Percentiles rank a stretch among this genome's conserved stretches.
phyloP scores from a whole-genome alignment of 768 basidiomycete genomes.

The Auricularia sp. region DNA sequence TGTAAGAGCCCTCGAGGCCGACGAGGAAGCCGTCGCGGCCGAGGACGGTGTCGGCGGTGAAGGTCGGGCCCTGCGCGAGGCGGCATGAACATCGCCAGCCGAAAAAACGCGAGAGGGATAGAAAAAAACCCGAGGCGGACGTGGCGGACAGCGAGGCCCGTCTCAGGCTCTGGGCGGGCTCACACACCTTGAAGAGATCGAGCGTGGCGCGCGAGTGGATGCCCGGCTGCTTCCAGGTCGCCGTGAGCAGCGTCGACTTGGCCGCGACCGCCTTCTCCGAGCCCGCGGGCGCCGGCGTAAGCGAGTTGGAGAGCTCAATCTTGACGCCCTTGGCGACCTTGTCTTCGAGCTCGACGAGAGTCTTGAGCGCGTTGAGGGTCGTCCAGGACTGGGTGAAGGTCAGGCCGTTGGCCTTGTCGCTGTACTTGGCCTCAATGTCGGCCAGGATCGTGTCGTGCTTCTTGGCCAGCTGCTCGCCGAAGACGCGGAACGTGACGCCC shows the following conservation, averaged over 20 bases:
- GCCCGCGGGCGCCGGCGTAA: conserved; percentile 73
- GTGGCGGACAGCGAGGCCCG: not conserved
- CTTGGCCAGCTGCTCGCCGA: conserved; percentile 71
- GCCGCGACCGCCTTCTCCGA: conserved; percentile 18
- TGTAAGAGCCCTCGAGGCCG: conserved; percentile 94
- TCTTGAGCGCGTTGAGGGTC: conserved; percentile 85
- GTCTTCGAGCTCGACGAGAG: conserved; percentile 91
- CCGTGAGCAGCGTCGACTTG: conserved; percentile 75
- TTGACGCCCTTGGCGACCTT: conserved; percentile 96
- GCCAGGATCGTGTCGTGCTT: conserved; percentile 55
- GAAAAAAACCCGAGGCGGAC: not conserved
- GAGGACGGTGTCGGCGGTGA: conserved; percentile 91
- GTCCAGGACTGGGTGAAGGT: conserved; percentile 95
- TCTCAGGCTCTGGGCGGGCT: not conserved
- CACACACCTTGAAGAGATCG: conserved; percentile 84
- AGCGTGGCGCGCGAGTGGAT: conserved; percentile 85
- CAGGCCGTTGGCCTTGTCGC: conserved; percentile 85
- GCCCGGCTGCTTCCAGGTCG: conserved; percentile 92
- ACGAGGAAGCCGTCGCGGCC: conserved; percentile 97
- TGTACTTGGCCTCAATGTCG: conserved; percentile 93
- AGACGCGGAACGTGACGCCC: conserved; percentile 75
- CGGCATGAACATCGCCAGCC: conserved; percentile 3
- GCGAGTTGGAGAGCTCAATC: conserved; percentile 74
- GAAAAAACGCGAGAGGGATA: not conserved
- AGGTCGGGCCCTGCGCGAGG: conserved; percentile 75